Evolutionary conservation across 345 rosid genomes (phyloP).

Genomic region (Nasturtium officinale): DNA sequence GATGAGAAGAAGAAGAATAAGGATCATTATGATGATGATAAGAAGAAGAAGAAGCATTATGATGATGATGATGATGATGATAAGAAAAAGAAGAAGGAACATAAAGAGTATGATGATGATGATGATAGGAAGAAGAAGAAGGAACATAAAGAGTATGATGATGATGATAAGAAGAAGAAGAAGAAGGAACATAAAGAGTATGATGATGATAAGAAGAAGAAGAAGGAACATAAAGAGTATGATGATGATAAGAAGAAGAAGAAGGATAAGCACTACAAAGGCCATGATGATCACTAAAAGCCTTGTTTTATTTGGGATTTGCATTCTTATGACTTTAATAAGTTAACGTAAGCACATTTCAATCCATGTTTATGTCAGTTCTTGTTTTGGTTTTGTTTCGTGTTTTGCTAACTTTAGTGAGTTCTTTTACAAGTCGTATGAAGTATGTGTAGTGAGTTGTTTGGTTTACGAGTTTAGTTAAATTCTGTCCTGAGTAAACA

Average conservation of each 20-base stretch:
- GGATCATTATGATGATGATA: constrained; percentile 16
- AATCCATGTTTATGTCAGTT: not conserved
- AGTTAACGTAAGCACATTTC: constrained; percentile 9
- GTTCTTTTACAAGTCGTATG: not conserved
- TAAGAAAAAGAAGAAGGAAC: not conserved
- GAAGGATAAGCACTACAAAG: constrained; percentile 28
- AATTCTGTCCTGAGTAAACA: no score
- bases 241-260: constrained; percentile 20
- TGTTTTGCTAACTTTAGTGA: constrained; percentile 21
- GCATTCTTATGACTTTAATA: constrained; percentile 4
- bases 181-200: not conserved
- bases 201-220: constrained; percentile 22
- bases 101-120: not conserved
- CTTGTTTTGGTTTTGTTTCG: constrained; percentile 25
- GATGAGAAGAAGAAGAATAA: constrained; percentile 2
- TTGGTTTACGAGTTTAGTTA: no score
- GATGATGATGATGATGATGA: constrained; percentile 40
- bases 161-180: not conserved
- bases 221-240: constrained; percentile 13
- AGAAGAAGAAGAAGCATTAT: constrained; percentile 33
- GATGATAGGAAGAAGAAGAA: constrained; percentile 1
- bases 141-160: not conserved
- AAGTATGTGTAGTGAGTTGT: not conserved
- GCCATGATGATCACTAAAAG: constrained; percentile 33
- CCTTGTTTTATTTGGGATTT: not conserved